A percentile compares a stretch with the other conserved stretches of the same genome.
Evolutionary conservation across 1,284 basidiomycete genomes (phyloP).

Genomic region (Anthracocystis walkeri): DNA sequence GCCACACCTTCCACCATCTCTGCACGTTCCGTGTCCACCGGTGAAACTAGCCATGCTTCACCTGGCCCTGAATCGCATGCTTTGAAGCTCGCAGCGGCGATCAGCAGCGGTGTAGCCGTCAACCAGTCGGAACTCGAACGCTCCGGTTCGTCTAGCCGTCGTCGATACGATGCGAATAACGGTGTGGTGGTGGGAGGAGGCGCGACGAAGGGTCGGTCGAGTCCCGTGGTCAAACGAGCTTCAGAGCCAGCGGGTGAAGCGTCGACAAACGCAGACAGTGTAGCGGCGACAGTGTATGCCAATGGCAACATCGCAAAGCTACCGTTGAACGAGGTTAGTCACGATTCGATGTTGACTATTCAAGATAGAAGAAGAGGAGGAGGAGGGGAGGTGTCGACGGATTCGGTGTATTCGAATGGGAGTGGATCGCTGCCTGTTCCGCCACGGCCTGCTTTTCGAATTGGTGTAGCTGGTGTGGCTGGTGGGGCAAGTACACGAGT

Average conservation of each 20-base stretch:
- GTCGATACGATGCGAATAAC: not conserved
- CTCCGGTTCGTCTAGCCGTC: not conserved
- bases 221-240: slow-evolving; percentile 15
- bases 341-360: slow-evolving; percentile 6
- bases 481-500: not conserved
- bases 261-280: not conserved
- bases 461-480: not conserved
- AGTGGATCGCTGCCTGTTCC: slow-evolving; percentile 25
- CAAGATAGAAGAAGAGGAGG: not conserved
- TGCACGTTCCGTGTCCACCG: slow-evolving; percentile 31
- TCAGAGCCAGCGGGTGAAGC: not conserved
- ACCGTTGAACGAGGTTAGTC: slow-evolving; percentile 15
- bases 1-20: slow-evolving; percentile 37
- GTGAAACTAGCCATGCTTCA: slow-evolving; percentile 34
- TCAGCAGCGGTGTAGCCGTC: slow-evolving; percentile 12
- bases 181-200: not conserved
- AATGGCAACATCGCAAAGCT: slow-evolving; percentile 46
- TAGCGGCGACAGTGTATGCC: slow-evolving; percentile 32
- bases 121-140: slow-evolving; percentile 12
- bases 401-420: slow-evolving; percentile 7
- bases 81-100: slow-evolving; percentile 3
- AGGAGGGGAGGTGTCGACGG: slow-evolving; percentile 6
- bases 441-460: slow-evolving; percentile 13
- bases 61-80: slow-evolving; percentile 21
- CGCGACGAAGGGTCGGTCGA: slow-evolving; percentile 10